These are phyloP conservation scores for Inga laurina DNA, from an alignment of 306 rosid genomes.

Conservation along the genomic window DNA sequence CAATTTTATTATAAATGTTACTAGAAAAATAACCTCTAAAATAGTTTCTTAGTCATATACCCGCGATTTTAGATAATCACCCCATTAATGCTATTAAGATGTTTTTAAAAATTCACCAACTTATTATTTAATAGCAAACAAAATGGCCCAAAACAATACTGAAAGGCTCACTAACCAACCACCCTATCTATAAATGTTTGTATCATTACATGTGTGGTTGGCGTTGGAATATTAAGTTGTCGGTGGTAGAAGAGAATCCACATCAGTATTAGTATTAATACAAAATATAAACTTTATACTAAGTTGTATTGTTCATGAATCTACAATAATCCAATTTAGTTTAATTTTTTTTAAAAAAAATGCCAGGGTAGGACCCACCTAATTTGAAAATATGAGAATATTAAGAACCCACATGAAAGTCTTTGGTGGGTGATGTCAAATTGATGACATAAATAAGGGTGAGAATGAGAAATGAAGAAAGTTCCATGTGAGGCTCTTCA, in stretches of 20 bases:
- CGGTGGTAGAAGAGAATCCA: neutral
- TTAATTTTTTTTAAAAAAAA: neutral
- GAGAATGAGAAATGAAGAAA: constrained; percentile 40
- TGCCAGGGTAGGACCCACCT: neutral
- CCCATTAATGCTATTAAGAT: neutral
- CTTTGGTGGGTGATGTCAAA: constrained; percentile 36
- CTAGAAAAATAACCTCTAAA: neutral
- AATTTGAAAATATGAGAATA: neutral
- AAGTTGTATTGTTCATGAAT: neutral
- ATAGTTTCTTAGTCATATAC: neutral
- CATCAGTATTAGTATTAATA: neutral
- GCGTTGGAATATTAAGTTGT: neutral
- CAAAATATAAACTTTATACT: neutral
- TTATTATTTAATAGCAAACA: neutral
- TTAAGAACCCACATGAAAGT: neutral
- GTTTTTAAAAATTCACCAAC: neutral
- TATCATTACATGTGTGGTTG: neutral
- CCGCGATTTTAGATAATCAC: neutral
- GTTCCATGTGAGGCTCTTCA: constrained; percentile 59
- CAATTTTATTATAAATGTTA: neutral
- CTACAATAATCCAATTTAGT: neutral
- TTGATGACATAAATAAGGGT: constrained; percentile 31
- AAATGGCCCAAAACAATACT: neutral
- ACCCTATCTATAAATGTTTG: neutral
- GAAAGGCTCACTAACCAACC: neutral